Base-by-base conservation (phyloP, 768 basidiomycete species). In the Russula olivacea region DNA sequence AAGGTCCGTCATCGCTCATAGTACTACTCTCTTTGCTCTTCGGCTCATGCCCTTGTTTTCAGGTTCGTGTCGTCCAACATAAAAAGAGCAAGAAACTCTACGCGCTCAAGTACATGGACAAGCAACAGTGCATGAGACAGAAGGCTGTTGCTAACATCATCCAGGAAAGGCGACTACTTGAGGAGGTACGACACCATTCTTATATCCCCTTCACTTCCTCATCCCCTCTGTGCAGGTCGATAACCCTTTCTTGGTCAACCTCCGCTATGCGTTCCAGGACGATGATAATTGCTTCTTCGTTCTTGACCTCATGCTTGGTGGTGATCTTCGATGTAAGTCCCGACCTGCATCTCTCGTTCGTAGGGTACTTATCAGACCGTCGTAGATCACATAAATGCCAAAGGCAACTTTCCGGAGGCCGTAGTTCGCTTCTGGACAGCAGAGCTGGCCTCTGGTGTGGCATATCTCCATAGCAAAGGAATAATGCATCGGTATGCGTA, bases 281-380 rank as follows among this genome's bases (percentile, higher is more conserved):
- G 95, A 97, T 69, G 87, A 91, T 68, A 96, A 97, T 73, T 96
- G 96, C 70, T 98, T 98, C 80, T 97, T 98, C 76, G 94, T 98
- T 8, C 78, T 98, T 61, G 96, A 98, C 74, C 82, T 98, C 53
- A 97, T 97, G 94, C 79, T 97, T 0, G 95, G 95, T 34, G 95
- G 95, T 12, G 93, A 98, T 75, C 76, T 98, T 69, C 83, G 95
- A 74, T 90, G 88, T 98, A 71, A 71, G 94, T 76, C 15, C 3
- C 45, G 55, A 43, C 28, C 25, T 61, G 40, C 21, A 19, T 61
- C 51, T 41, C 30, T 45, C 2, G 30, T 40, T 30, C 61, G 28
- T 30, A 11, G 45, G 52, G 51, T 58, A 45, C 63, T 43, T 25
- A 30, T 52, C 55, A 23, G 55, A 55, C 57, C 61, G 65, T 51